Evolutionary conservation across 192 early-diverging fungal species (phyloP).

Genomic region (Coemansia sp.): DNA sequence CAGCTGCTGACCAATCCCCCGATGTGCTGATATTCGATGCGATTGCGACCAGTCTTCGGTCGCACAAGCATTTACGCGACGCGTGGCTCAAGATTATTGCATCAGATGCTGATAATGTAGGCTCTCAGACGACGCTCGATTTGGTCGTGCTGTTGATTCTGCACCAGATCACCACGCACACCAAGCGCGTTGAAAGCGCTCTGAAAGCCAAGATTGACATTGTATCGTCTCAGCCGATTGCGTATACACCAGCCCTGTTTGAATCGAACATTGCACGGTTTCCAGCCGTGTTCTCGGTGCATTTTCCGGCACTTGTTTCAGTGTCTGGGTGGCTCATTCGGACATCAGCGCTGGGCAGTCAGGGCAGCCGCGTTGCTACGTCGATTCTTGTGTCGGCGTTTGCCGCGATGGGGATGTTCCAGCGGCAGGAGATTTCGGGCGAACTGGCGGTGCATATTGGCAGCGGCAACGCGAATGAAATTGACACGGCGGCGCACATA

Average conservation of each 20-base stretch:
- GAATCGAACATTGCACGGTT: constrained; percentile 17
- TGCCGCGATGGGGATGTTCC: constrained; percentile 58
- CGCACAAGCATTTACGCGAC: constrained; percentile 68
- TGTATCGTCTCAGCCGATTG: constrained; percentile 10
- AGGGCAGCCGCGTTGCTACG: constrained; percentile 35
- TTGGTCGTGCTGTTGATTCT: constrained; percentile 48
- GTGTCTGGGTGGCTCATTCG: constrained; percentile 63
- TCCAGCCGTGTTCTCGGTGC: constrained; percentile 31
- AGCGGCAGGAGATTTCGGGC: constrained; percentile 79
- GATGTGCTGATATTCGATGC: constrained; percentile 60
- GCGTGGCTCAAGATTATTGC: constrained; percentile 68
- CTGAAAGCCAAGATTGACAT: constrained; percentile 30
- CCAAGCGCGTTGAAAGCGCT: constrained; percentile 32
- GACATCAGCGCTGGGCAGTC: constrained; percentile 45
- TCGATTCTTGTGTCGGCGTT: constrained; percentile 32
- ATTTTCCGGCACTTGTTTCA: constrained; percentile 55
- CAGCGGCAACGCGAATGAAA: constrained; percentile 63
- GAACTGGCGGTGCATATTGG: constrained; percentile 77
- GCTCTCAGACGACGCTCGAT: constrained; percentile 44
- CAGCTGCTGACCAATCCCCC: constrained; percentile 22
- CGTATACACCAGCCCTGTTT: constrained; percentile 29
- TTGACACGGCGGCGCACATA: constrained; percentile 63
- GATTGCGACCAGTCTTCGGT: constrained; percentile 63
- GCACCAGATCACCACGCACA: constrained; percentile 38
- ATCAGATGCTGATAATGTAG: constrained; percentile 44